These are phyloP conservation scores for Venturia effusa DNA, from an alignment of 2,329 filamentous ascomycete genomes.

Conservation along the genomic window DNA sequence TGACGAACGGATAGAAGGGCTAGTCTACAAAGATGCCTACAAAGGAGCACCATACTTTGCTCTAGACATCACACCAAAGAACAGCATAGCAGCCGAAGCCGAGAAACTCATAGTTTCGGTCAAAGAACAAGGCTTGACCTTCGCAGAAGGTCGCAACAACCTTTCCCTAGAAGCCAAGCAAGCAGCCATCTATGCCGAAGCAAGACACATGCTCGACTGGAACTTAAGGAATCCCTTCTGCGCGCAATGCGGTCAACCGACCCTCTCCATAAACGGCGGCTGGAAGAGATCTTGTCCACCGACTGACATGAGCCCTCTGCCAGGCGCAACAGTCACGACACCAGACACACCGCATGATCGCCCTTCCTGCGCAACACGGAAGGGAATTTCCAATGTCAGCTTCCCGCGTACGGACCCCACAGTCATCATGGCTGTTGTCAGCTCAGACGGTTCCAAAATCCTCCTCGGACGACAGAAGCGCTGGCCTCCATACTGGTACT, in stretches of 20 bases:
- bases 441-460: slow-evolving; percentile 62
- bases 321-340: slow-evolving; percentile 25
- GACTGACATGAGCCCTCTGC: slow-evolving; percentile 44
- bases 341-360: slow-evolving; percentile 39
- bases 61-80: slow-evolving; percentile 71
- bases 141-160: slow-evolving; percentile 56
- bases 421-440: slow-evolving; percentile 89
- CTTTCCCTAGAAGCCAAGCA: slow-evolving; percentile 50
- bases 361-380: slow-evolving; percentile 66
- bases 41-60: slow-evolving; percentile 78
- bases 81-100: slow-evolving; percentile 49
- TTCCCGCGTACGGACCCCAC: slow-evolving; percentile 92
- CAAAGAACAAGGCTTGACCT: slow-evolving; percentile 51
- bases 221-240: slow-evolving; percentile 89
- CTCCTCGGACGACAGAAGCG: slow-evolving; percentile 77
- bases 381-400: slow-evolving; percentile 76
- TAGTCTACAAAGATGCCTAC: slow-evolving; percentile 57
- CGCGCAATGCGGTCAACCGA: slow-evolving; percentile 74
- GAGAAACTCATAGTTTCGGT: slow-evolving; percentile 48
- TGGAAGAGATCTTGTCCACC: slow-evolving; percentile 73
- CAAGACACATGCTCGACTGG: slow-evolving; percentile 84
- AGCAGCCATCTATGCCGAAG: slow-evolving; percentile 88
- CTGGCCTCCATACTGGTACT: slow-evolving; percentile 80
- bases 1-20: slow-evolving; percentile 49
- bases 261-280: slow-evolving; percentile 66